Evolutionary conservation across 805 yeast species (phyloP), one percentile per base, ranked within the genome.

Genomic region (Limtongia smithiae): DNA sequence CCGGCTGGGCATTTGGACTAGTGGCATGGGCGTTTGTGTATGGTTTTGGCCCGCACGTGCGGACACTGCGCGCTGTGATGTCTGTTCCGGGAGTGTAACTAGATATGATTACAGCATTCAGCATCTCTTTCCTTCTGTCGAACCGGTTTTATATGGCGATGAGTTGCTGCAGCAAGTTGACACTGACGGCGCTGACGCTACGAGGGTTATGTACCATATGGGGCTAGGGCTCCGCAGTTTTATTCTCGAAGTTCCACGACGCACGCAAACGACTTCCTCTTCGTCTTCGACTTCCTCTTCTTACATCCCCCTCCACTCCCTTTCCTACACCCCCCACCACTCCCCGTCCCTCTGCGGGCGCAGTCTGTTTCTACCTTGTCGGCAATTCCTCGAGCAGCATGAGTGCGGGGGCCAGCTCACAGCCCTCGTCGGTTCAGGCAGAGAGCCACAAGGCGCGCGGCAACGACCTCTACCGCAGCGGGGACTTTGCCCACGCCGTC

Each of bases 401-500:
- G 28, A 9, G 9, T 6, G 28, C 6, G 6, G 28, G 6, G 9
- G 6, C 14, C 27, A 4, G 17, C n/a, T 17, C 41, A 18, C 24
- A 38, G 32, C 38, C 21, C 25, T 41, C n/a, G 7, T 27, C n/a
- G 9, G 18, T 14, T 17, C 28, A 33, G 18, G 57, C 55, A 8
- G 58, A 50, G 36, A 44, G 31, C 25, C 38, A 34, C 45, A 67
- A 68, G 45, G 64, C 61, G 37, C 60, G 65, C 43, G 75, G 75
- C 28, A 71, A 71, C 53, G 65, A 55, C 25, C 58, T 62, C 37
- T 71, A 68, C 61, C 68, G 68, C 51, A 48, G 58, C 18, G 69
- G 68, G 41, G 51, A 65, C 51, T 71, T 69, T 55, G 37, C 69
- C 3, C 60, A 60, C 54, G 75, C 75, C 12, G 49, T 71, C 9